Percentiles rank a stretch among this genome's conserved stretches.
phyloP scores from a whole-genome alignment of 2,329 filamentous ascomycete species.

The Orbilia blumenaviensis region DNA sequence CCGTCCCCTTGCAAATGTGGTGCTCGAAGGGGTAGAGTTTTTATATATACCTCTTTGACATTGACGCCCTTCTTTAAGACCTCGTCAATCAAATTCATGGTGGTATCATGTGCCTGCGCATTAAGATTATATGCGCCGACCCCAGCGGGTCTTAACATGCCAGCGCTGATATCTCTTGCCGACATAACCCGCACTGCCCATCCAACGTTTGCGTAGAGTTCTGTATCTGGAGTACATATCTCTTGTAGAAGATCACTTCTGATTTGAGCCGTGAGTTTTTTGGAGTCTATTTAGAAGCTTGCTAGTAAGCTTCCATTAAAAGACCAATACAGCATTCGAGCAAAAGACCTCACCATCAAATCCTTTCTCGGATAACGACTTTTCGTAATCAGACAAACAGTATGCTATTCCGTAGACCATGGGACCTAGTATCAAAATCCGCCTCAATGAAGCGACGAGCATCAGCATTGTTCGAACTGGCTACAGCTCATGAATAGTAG shows the following conservation, averaged over 20 bases:
- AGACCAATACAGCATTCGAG: conserved; percentile 50
- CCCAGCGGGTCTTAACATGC: conserved; percentile 73
- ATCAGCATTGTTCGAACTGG: neutral
- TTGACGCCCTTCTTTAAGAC: conserved; percentile 82
- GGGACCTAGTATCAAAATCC: conserved; percentile 64
- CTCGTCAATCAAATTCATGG: conserved; percentile 79
- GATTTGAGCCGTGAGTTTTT: conserved; percentile 82
- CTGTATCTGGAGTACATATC: conserved; percentile 23
- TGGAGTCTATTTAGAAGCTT: conserved; percentile 86
- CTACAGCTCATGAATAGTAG: too few relatives aligned
- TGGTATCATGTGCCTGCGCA: conserved; percentile 71
- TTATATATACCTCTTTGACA: conserved; percentile 68
- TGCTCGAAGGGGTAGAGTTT: neutral
- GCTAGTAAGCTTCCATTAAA: conserved; percentile 70
- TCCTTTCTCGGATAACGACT: conserved; percentile 60
- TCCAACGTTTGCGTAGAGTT: conserved; percentile 70
- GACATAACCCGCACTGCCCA: conserved; percentile 86
- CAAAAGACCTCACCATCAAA: conserved; percentile 71
- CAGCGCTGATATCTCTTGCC: conserved; percentile 80
- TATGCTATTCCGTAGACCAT: conserved; percentile 78
- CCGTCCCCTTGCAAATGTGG: neutral
- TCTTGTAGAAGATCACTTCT: conserved; percentile 75
- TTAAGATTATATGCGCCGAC: conserved; percentile 79
- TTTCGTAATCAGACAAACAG: conserved; percentile 55
- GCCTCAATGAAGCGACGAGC: neutral